phyloP scores from a whole-genome alignment of 768 basidiomycete species.

The Naematelia encephala region DNA sequence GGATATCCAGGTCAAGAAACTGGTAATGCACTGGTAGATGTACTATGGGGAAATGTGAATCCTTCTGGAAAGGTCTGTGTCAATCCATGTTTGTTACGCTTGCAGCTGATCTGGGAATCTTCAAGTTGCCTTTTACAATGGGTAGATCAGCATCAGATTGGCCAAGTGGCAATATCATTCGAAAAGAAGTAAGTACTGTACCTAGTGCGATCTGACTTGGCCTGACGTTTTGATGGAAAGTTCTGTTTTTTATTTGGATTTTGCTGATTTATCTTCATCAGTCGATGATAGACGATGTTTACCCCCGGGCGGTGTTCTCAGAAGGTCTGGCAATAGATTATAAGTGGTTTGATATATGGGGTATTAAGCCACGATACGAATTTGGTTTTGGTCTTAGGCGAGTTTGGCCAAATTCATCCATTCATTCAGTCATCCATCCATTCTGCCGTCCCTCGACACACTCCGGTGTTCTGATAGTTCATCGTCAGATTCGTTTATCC shows the following conservation, averaged over 20 bases:
- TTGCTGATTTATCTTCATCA: neutral
- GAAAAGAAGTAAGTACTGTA: slow-evolving; percentile 28
- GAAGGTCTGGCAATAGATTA: slow-evolving; percentile 49
- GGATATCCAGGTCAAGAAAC: slow-evolving; percentile 47
- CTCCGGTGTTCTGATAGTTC: too few relatives aligned
- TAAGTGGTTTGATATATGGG: slow-evolving; percentile 49
- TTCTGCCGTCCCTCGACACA: too few relatives aligned
- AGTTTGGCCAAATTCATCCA: slow-evolving; percentile 1
- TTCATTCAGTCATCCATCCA: too few relatives aligned
- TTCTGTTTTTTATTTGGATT: neutral
- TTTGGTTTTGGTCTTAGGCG: slow-evolving; percentile 51
- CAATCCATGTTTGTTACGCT: neutral
- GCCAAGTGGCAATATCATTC: slow-evolving; percentile 43
- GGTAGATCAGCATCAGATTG: slow-evolving; percentile 41
- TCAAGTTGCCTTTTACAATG: slow-evolving; percentile 47
- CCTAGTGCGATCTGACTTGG: too few relatives aligned
- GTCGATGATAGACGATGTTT: slow-evolving; percentile 8
- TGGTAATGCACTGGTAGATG: slow-evolving; percentile 46
- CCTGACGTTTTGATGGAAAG: too few relatives aligned
- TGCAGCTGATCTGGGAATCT: slow-evolving; percentile 3
- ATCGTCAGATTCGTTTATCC: too few relatives aligned
- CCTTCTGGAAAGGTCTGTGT: slow-evolving; percentile 39
- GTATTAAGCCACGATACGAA: slow-evolving; percentile 47
- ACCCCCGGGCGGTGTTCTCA: slow-evolving; percentile 41
- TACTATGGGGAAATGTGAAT: slow-evolving; percentile 45